Base-by-base conservation (phyloP, 345 rosid species). In the Syzygium grande region DNA sequence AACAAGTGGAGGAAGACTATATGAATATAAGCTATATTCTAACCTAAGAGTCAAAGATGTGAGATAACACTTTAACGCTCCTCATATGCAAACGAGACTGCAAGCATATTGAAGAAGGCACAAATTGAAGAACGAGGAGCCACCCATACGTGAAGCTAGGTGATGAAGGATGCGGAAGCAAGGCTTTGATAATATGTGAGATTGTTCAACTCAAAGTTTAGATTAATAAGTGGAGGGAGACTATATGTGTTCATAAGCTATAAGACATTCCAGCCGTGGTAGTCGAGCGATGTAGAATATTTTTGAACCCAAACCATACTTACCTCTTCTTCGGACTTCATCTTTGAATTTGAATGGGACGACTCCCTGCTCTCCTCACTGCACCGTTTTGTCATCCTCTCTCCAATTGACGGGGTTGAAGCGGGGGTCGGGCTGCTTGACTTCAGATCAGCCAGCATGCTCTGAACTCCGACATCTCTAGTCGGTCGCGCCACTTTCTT, bases 381-480 rank as follows among this genome's bases (percentile, higher is more conserved):
- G 86, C 86, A 84, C 41, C 86, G 27, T 52, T 53, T 84, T 3
- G 61, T 43, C 43, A 52, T 52, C 63, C 63, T 84, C 86, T 84
- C 86, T 54, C 86, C 63, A 46, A 84, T 84, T 13, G 86, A 84
- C 17, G 86, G 86, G 22, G 99, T 95, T n/a, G 95, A 92, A 53
- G 95, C 89, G 49, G 98, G 98, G 92, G 95, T 96, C 22, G 94
- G 87, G 80, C 85, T 88, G 83, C 89, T 56, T 4, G 87, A 56
- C 23, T n/a, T 84, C 46, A 29, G 92, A 34, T 96, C 89, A 53
- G 90, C 91, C 22, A 93, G 92, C 84, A 94, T 93, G 92, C 97
- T 98, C 89, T 98, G 99, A 84, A 95, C 95, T 51, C 99, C 99
- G 65, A 95, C 95, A 94, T 97, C 98, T 90, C 94, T 90, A 52